These are phyloP conservation scores for Syncephalastrum contaminatum DNA, from an alignment of 371 early-diverging fungal species.

Conservation along the genomic window DNA sequence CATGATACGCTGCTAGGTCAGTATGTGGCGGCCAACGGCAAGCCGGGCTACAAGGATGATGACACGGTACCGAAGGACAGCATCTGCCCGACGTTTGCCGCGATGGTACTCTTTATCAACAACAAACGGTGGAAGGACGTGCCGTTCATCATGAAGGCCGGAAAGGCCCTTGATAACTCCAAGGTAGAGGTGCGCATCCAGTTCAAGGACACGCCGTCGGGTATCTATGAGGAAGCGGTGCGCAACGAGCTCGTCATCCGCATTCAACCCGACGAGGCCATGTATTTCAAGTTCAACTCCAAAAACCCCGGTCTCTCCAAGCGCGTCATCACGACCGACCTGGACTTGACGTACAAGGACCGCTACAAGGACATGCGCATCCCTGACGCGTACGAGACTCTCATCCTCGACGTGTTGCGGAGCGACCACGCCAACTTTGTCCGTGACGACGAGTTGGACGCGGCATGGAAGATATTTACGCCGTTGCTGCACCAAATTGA, in stretches of 20 bases:
- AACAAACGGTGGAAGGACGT: conserved; percentile 97
- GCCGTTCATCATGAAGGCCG: conserved; percentile 95
- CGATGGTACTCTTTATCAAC: conserved; percentile 80
- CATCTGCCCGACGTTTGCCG: conserved; percentile 93
- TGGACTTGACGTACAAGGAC: conserved; percentile 87
- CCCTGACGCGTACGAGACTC: conserved; percentile 95
- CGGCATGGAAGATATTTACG: conserved; percentile 97
- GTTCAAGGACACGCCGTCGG: conserved; percentile 86
- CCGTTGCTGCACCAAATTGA: conserved; percentile 93
- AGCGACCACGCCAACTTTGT: conserved; percentile 97
- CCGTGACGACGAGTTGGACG: conserved; percentile 93
- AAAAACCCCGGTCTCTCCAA: conserved; percentile 85
- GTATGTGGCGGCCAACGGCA: conserved; percentile 76
- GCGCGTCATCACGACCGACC: conserved; percentile 77
- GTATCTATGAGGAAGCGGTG: conserved; percentile 65
- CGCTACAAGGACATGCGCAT: conserved; percentile 85
- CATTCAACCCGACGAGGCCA: conserved; percentile 93
- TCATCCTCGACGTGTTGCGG: conserved; percentile 87
- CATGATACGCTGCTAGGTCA: conserved; percentile 89
- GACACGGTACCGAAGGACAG: conserved; percentile 76
- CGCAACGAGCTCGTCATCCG: conserved; percentile 97
- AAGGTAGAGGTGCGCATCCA: conserved; percentile 96
- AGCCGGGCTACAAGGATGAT: conserved; percentile 92
- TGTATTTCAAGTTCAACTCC: conserved; percentile 97
- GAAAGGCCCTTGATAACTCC: conserved; percentile 92